phyloP scores from a whole-genome alignment of 345 rosid species.

The Erucastrum elatum region DNA sequence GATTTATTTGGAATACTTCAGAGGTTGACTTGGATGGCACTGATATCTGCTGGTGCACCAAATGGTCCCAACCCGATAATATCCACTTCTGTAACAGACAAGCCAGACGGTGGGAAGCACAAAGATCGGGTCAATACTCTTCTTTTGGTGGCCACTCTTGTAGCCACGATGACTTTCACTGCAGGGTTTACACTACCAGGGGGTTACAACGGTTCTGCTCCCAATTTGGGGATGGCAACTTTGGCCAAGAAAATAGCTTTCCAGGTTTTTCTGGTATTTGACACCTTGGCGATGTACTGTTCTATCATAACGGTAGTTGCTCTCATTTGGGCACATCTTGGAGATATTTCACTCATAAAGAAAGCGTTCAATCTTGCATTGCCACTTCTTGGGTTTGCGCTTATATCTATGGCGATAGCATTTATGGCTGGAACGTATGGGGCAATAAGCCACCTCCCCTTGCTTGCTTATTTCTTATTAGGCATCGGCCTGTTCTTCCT shows the following conservation, averaged over 20 bases:
- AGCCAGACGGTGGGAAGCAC: background rate
- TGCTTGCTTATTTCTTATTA: background rate
- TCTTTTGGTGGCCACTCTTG: constrained; percentile 5
- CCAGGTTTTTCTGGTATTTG: background rate
- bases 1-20: background rate
- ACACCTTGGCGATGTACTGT: constrained; percentile 5
- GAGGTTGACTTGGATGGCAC: constrained; percentile 22
- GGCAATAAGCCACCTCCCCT: constrained; percentile 4
- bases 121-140: constrained; percentile 3
- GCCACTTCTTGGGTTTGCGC: constrained; percentile 5
- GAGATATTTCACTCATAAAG: background rate
- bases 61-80: background rate
- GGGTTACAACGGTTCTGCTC: constrained; percentile 8
- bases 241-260: background rate
- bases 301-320: background rate
- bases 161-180: constrained; percentile 14
- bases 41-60: constrained; percentile 2
- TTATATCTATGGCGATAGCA: constrained; percentile 7
- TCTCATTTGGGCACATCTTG: constrained; percentile 1
- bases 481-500: constrained; percentile 5
- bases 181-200: constrained; percentile 22
- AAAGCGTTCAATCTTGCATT: background rate
- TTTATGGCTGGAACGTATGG: constrained; percentile 29
- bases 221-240: background rate
- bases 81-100: background rate